These are phyloP conservation scores for Boletus rex-veris DNA, from an alignment of 768 basidiomycete genomes.

Conservation along the genomic window DNA sequence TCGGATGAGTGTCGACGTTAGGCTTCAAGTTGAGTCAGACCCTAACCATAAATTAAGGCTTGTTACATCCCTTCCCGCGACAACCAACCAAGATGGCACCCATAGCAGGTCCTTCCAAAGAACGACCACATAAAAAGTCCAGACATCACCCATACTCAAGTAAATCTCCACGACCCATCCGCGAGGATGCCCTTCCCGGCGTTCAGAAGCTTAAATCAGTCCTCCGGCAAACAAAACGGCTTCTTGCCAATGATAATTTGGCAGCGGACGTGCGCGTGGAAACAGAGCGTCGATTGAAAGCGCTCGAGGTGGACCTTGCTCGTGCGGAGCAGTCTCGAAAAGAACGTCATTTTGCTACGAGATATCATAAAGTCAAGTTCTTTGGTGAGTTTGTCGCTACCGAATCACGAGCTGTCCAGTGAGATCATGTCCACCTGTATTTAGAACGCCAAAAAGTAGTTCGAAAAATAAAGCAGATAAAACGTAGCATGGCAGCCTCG, in stretches of 20 bases:
- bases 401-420: not conserved
- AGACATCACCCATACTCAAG: constrained; percentile 13
- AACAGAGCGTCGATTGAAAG: constrained; percentile 73
- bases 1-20: constrained; percentile 17
- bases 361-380: constrained; percentile 92
- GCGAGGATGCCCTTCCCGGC: constrained; percentile 45
- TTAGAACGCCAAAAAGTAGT: constrained; percentile 84
- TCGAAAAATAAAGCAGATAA: constrained; percentile 70
- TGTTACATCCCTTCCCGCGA: not conserved
- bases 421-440: not conserved
- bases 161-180: not conserved
- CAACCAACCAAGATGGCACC: not conserved
- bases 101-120: constrained; percentile 12
- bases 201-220: constrained; percentile 85
- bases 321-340: constrained; percentile 59
- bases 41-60: constrained; percentile 17
- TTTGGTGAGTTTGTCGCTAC: constrained; percentile 60
- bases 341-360: constrained; percentile 68
- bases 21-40: not conserved
- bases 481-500: constrained; percentile 45
- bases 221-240: constrained; percentile 75
- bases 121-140: constrained; percentile 11
- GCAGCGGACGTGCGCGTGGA: constrained; percentile 82
- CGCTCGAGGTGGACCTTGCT: constrained; percentile 70
- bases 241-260: constrained; percentile 82